These are phyloP conservation scores for Aspergillus flavus DNA, from an alignment of 2,329 filamentous ascomycete genomes.

Conservation along the genomic window DNA sequence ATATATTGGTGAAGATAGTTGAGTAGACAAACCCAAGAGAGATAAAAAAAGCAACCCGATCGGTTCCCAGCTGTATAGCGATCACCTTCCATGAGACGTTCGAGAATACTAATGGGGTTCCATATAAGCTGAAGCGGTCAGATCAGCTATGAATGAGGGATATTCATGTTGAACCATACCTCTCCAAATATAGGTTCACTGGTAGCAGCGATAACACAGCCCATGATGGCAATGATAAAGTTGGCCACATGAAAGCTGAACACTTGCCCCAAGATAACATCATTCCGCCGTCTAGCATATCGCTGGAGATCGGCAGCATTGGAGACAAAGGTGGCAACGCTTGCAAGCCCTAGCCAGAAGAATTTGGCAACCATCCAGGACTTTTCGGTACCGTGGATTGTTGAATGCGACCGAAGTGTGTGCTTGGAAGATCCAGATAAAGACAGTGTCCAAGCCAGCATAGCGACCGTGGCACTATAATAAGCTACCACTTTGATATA, in stretches of 20 bases:
- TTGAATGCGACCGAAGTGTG: constrained; percentile 30
- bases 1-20: constrained; percentile 48
- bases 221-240: constrained; percentile 42
- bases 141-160: background rate
- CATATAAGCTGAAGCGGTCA: constrained; percentile 31
- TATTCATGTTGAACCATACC: constrained; percentile 7
- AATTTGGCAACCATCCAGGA: constrained; percentile 44
- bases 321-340: constrained; percentile 28
- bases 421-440: constrained; percentile 34
- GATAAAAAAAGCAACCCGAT: constrained; percentile 45
- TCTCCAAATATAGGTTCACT: constrained; percentile 35
- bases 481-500: constrained; percentile 44
- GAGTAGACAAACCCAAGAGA: constrained; percentile 47
- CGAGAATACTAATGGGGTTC: constrained; percentile 40
- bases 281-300: constrained; percentile 44
- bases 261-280: constrained; percentile 46
- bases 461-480: constrained; percentile 41
- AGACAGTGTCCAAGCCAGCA: constrained; percentile 43
- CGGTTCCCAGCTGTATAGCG: constrained; percentile 40
- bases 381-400: constrained; percentile 35
- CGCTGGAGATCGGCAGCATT: constrained; percentile 50
- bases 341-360: constrained; percentile 36
- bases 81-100: constrained; percentile 36
- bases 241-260: constrained; percentile 47
- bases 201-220: constrained; percentile 42